Evolutionary conservation across 2,329 filamentous ascomycete species (phyloP), one percentile per base, ranked within the genome.

Genomic region (Aspergillus hortae): DNA sequence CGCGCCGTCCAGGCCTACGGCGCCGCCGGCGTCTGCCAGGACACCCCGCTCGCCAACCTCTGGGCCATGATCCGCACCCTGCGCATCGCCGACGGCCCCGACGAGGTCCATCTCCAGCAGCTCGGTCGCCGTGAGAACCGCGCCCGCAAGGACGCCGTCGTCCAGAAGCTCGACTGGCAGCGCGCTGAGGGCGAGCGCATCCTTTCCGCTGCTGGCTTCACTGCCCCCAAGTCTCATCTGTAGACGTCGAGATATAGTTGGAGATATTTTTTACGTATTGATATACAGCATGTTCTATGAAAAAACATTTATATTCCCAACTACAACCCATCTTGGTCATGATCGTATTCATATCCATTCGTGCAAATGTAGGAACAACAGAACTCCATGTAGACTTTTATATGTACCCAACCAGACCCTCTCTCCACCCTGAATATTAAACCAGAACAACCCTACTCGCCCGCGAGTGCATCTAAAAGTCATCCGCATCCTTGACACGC

Each of bases 1-100:
- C 88, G 92, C 56, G 94, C 94, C 0, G 85, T 99, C 11, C 94
- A 99, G 80, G 83, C 90, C 0, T 96, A 92, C 65, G 94, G 94
- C 54, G 94, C 86, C 54, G 90, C 89, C 4, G 94, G 94, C 68
- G 88, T 99, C 45, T 89, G 85, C 66, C 94, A 97, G 78, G 94
- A 99, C 61, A 97, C 94, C 1, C 94, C 94, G 17, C 78, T 99
- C 58, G 92, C 91, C 11, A 81, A 79, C 68, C 86, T 92, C 83
- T 95, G 89, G 85, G 85, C 89, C 17, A 77, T 81, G 55, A 89
- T 91, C 65, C 80, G 91, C 53, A 96, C 92, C 6, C 79, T 96
- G 72, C 81, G 89, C 55, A 83, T 96, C 61, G 91, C 90, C 0
- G 94, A 99, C 73, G 94, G 94, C 0, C 94, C 94, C 0, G 94